Evolutionary conservation across 2,329 filamentous ascomycete species (phyloP).

Genomic region (Cladosporium sp.): DNA sequence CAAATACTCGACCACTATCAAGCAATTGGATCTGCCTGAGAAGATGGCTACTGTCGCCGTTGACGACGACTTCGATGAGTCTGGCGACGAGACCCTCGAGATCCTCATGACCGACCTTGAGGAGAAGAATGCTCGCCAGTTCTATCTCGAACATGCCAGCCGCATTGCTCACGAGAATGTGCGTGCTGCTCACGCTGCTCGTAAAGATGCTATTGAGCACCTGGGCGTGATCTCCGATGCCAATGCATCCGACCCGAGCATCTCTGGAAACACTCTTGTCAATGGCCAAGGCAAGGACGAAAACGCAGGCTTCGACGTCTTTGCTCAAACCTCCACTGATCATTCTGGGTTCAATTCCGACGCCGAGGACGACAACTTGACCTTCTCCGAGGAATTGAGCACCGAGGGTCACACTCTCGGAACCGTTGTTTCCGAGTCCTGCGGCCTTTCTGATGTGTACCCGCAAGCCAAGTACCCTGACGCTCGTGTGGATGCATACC

Average conservation of each 20-base stretch:
- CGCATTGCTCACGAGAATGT: conserved; percentile 80
- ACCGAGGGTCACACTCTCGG: conserved; percentile 93
- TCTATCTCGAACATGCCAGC: conserved; percentile 77
- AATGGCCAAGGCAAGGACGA: conserved; percentile 29
- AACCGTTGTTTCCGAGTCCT: conserved; percentile 84
- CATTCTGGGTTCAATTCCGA: conserved; percentile 51
- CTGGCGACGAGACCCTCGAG: conserved; percentile 71
- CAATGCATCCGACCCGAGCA: conserved; percentile 34
- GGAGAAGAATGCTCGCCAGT: conserved; percentile 62
- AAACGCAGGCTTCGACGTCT: conserved; percentile 67
- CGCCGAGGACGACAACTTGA: conserved; percentile 50
- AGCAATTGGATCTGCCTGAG: conserved; percentile 56
- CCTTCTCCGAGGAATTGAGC: conserved; percentile 68
- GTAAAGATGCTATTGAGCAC: conserved; percentile 55
- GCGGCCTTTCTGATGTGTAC: conserved; percentile 86
- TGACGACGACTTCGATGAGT: conserved; percentile 60
- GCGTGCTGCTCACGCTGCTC: conserved; percentile 61
- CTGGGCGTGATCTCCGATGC: conserved; percentile 57
- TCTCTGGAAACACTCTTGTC: conserved; percentile 32
- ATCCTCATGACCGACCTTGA: conserved; percentile 67
- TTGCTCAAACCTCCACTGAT: conserved; percentile 67
- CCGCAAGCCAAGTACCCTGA: conserved; percentile 84
- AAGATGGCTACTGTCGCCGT: conserved; percentile 35
- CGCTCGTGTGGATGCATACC: conserved; percentile 88
- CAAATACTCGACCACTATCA: conserved; percentile 54